Conservation (phyloP, 495 filamentous ascomycete genomes). For the Coniosporium apollinis region DNA sequence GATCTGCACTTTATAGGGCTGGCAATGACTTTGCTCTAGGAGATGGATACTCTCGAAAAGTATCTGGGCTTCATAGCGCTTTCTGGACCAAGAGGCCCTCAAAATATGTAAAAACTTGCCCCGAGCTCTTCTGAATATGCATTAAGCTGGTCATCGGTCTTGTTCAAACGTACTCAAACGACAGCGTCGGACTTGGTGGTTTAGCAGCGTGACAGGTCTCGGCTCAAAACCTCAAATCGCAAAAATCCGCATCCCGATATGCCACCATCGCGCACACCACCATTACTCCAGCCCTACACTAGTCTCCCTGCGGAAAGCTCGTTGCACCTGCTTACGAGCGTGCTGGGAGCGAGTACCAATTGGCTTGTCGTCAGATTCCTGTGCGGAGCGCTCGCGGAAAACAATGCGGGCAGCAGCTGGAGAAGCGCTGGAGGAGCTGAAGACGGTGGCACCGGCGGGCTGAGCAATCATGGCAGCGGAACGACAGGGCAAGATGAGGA, state of each 20-base stretch:
- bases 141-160: neutral
- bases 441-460: neutral
- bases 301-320: conserved; percentile 28
- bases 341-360: conserved; percentile 22
- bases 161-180: neutral
- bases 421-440: neutral
- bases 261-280: conserved; percentile 34
- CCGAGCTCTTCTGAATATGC: too few relatives aligned
- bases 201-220: too few relatives aligned
- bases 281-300: conserved; percentile 51
- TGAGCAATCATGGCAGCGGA: neutral
- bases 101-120: too few relatives aligned
- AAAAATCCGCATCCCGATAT: too few relatives aligned
- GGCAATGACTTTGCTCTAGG: too few relatives aligned
- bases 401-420: neutral
- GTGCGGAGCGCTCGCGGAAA: conserved; percentile 32
- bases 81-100: too few relatives aligned
- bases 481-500: neutral
- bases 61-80: too few relatives aligned
- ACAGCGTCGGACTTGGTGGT: too few relatives aligned
- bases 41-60: too few relatives aligned
- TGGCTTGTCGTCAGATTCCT: conserved; percentile 31
- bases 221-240: too few relatives aligned
- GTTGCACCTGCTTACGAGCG: conserved; percentile 53
- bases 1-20: too few relatives aligned